Percentiles rank a stretch among this genome's conserved stretches.
Evolutionary conservation across 2,329 filamentous ascomycete genomes (phyloP).

Genomic region (Botrytis aclada): DNA sequence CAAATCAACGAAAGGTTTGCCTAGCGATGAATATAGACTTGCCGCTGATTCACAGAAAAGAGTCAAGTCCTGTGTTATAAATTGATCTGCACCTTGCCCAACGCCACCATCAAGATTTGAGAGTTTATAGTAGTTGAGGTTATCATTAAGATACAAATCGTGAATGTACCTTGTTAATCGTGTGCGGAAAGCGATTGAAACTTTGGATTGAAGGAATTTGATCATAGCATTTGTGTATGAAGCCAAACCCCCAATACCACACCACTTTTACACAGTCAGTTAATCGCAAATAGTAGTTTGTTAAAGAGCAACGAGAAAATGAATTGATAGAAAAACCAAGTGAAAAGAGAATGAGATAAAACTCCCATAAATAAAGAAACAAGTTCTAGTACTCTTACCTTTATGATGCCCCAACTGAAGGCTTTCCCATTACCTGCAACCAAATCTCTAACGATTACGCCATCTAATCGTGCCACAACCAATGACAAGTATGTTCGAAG

Average conservation of each 20-base stretch:
- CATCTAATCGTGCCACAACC: constrained; percentile 87
- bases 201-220: constrained; percentile 96
- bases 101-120: constrained; percentile 90
- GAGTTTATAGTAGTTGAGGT: constrained; percentile 94
- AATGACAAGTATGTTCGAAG: constrained; percentile 91
- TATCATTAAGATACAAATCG: constrained; percentile 91
- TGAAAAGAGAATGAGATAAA: background rate
- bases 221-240: constrained; percentile 99
- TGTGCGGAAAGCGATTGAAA: constrained; percentile 96
- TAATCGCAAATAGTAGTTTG: background rate
- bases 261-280: constrained; percentile 58
- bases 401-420: constrained; percentile 84
- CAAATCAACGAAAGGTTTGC: constrained; percentile 96
- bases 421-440: constrained; percentile 90
- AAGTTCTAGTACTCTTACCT: constrained; percentile 48
- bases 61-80: constrained; percentile 95
- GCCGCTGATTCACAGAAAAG: constrained; percentile 92
- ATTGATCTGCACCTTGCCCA: constrained; percentile 89
- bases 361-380: background rate
- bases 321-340: background rate
- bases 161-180: constrained; percentile 94
- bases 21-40: constrained; percentile 89
- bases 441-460: constrained; percentile 91
- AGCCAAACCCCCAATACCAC: constrained; percentile 85
- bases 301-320: background rate